Conservation (phyloP, 129 eudicot species). For the Flaveria linearis region DNA sequence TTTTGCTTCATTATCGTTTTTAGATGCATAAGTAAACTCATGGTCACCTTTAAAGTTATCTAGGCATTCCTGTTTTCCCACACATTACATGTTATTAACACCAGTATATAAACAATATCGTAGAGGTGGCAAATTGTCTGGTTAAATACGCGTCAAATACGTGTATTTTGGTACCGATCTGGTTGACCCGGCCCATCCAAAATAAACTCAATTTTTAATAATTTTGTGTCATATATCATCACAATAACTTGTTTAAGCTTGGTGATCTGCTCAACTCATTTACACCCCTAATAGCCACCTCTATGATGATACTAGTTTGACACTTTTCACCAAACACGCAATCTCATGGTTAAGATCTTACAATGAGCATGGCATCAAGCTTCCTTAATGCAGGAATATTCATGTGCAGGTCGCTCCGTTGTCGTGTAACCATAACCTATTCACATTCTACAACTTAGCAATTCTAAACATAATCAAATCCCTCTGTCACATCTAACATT, state of each 20-base stretch:
- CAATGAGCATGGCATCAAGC: conserved; percentile 91
- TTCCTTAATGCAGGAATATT: conserved; percentile 77
- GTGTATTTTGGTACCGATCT: not conserved
- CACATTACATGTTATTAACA: conserved; percentile 5
- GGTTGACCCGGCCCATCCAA: no score
- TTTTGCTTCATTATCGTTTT: conserved; percentile 56
- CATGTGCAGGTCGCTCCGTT: conserved; percentile 73
- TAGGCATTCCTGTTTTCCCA: conserved; percentile 63
- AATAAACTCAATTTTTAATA: not conserved
- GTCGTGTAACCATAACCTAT: conserved; percentile 77
- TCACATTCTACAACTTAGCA: conserved; percentile 17
- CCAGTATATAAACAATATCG: not conserved
- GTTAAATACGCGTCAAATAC: not conserved
- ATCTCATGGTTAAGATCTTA: conserved; percentile 38
- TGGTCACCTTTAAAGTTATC: conserved; percentile 78
- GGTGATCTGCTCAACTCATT: no score
- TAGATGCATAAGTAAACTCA: conserved; percentile 75
- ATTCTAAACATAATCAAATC: conserved; percentile 5
- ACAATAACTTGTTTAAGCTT: no score
- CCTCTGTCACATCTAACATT: not conserved
- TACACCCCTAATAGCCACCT: not conserved
- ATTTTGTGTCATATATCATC: not conserved
- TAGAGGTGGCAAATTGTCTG: conserved; percentile 5
- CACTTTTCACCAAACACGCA: not conserved
- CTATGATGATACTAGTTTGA: not conserved